Percentiles rank a stretch among this genome's conserved stretches.
Evolutionary conservation across 306 rosid genomes (phyloP).

Genomic region (Luffa aegyptiaca): DNA sequence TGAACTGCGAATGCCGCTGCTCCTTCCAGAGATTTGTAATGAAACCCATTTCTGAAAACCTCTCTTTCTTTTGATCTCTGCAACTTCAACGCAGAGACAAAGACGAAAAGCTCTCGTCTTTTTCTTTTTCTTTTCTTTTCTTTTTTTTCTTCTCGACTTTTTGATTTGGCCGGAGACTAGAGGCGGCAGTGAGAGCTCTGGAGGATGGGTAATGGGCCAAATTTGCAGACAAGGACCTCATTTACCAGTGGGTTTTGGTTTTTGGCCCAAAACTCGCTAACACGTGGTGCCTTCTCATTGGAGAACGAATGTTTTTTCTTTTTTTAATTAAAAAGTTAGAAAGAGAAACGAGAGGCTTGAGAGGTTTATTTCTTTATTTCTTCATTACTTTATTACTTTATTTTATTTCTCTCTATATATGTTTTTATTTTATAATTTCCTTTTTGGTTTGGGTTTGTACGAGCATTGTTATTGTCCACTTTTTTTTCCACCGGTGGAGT

Average conservation of each 20-base stretch:
- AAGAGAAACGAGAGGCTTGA: not conserved
- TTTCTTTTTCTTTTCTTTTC: not conserved
- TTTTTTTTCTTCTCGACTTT: not conserved
- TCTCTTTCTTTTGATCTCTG: not conserved
- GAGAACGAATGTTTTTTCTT: not conserved
- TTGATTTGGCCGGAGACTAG: not conserved
- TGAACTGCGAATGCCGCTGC: slow-evolving; percentile 11
- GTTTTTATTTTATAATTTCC: not conserved
- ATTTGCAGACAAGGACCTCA: not conserved
- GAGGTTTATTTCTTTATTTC: not conserved
- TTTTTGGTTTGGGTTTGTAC: not conserved
- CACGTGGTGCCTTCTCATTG: not conserved
- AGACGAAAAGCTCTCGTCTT: not conserved
- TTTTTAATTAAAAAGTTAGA: not conserved
- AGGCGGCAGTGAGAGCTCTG: not conserved
- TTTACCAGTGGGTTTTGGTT: not conserved
- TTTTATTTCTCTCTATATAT: not conserved
- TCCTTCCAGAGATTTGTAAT: slow-evolving; percentile 37
- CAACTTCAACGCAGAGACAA: not conserved
- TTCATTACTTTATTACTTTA: not conserved
- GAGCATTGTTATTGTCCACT: slow-evolving; percentile 1
- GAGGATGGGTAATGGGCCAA: not conserved
- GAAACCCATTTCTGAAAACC: slow-evolving; percentile 23
- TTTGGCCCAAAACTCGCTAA: not conserved
- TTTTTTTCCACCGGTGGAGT: not conserved